These are phyloP conservation scores for Mallotus nudiflorus DNA, from an alignment of 345 rosid species.

Conservation along the genomic window DNA sequence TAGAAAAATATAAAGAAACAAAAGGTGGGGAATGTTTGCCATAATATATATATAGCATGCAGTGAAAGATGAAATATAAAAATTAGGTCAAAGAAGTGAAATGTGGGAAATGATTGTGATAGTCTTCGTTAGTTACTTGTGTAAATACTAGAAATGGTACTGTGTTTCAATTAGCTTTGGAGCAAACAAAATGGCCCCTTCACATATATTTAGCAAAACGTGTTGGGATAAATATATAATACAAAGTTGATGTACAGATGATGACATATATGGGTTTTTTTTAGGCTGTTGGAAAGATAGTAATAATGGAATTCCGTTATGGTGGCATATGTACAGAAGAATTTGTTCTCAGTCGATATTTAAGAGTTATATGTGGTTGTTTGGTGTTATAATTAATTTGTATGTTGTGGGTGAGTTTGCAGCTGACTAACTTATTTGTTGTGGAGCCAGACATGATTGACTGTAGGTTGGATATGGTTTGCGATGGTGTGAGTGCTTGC, in stretches of 20 bases:
- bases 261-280: conserved; percentile 8
- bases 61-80: neutral
- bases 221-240: conserved; percentile 3
- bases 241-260: conserved; percentile 14
- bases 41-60: neutral
- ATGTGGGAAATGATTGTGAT: conserved; percentile 3
- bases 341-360: neutral
- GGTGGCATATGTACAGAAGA: conserved; percentile 6
- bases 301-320: conserved; percentile 10
- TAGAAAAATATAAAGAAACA: neutral
- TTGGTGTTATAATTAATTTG: too few relatives aligned
- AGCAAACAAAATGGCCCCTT: conserved; percentile 1
- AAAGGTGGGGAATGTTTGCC: neutral
- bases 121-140: neutral
- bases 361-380: neutral
- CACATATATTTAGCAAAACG: neutral
- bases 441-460: too few relatives aligned
- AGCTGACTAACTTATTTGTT: too few relatives aligned
- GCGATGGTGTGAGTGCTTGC: too few relatives aligned
- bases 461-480: too few relatives aligned
- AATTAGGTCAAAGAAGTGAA: neutral
- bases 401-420: too few relatives aligned
- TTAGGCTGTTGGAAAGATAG: conserved; percentile 6
- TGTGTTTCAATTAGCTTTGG: conserved; percentile 13
- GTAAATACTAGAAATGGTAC: conserved; percentile 10